Percentiles rank a stretch among this genome's conserved stretches.
Evolutionary conservation across 2,329 filamentous ascomycete species (phyloP).

Genomic region (Penicillium hordei): DNA sequence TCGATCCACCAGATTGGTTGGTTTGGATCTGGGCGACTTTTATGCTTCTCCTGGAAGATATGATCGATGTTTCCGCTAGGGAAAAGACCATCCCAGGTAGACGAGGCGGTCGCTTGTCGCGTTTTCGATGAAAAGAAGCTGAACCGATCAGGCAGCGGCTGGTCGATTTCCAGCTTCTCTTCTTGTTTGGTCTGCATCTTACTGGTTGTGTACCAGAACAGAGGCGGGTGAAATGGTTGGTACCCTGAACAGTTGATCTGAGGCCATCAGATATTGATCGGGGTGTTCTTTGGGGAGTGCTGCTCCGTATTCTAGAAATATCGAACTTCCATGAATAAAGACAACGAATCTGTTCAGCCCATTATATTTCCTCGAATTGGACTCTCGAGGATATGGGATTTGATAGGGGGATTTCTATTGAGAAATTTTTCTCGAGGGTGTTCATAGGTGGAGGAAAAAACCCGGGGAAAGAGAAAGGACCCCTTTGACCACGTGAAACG

Average conservation of each 20-base stretch:
- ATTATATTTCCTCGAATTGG: not conserved
- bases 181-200: constrained; percentile 7
- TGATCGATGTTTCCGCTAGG: constrained; percentile 11
- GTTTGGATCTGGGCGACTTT: constrained; percentile 14
- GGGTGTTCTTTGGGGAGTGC: not conserved
- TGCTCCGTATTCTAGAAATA: not conserved
- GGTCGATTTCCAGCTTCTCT: constrained; percentile 23
- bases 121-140: constrained; percentile 93
- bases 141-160: constrained; percentile 70
- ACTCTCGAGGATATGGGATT: not conserved
- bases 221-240: not conserved
- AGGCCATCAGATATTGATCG: constrained; percentile 2
- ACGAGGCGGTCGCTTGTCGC: constrained; percentile 48
- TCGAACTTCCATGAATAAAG: constrained; percentile 2
- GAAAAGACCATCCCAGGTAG: constrained; percentile 25
- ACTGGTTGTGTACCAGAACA: not conserved
- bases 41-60: constrained; percentile 16
- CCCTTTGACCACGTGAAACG: not conserved
- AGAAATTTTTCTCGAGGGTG: too few species aligned
- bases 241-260: not conserved
- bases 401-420: too few species aligned
- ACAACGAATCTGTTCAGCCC: not conserved
- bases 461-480: not conserved
- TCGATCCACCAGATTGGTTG: constrained; percentile 88
- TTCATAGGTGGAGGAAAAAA: not conserved